phyloP scores from a whole-genome alignment of 202 grass and related monocot genomes.

The Schoenoplectus tabernaemontani region DNA sequence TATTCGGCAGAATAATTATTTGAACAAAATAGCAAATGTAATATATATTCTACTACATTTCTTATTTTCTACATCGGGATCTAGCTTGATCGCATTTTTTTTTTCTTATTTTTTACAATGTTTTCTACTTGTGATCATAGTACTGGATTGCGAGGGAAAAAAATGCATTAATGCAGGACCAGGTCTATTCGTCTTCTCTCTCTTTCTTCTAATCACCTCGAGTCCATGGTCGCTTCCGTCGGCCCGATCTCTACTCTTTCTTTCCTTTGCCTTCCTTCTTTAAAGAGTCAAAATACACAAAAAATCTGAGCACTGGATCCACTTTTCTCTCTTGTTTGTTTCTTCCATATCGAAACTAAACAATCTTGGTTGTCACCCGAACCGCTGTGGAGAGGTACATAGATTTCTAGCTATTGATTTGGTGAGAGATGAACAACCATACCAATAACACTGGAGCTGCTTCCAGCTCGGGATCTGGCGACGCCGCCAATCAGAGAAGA shows the following conservation, averaged over 20 bases:
- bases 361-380: neutral
- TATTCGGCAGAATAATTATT: no score
- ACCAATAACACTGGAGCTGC: slow-evolving; percentile 27
- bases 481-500: slow-evolving; percentile 38
- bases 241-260: slow-evolving; percentile 25
- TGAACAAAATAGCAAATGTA: no score
- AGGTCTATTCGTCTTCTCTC: neutral
- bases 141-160: neutral
- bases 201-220: neutral
- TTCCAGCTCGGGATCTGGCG: slow-evolving; percentile 53
- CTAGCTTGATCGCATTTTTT: no score
- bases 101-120: no score
- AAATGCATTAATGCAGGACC: slow-evolving; percentile 9
- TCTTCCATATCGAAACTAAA: neutral
- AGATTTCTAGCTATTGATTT: neutral
- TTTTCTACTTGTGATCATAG: no score
- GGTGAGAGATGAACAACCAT: slow-evolving; percentile 20
- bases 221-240: slow-evolving; percentile 41
- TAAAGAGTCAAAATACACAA: slow-evolving; percentile 6
- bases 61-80: no score
- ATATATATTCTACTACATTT: no score
- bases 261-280: neutral
- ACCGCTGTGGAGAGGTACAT: neutral
- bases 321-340: neutral
- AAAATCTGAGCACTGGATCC: neutral